phyloP scores from a whole-genome alignment of 805 yeast genomes.

The Starmerella stellata region DNA sequence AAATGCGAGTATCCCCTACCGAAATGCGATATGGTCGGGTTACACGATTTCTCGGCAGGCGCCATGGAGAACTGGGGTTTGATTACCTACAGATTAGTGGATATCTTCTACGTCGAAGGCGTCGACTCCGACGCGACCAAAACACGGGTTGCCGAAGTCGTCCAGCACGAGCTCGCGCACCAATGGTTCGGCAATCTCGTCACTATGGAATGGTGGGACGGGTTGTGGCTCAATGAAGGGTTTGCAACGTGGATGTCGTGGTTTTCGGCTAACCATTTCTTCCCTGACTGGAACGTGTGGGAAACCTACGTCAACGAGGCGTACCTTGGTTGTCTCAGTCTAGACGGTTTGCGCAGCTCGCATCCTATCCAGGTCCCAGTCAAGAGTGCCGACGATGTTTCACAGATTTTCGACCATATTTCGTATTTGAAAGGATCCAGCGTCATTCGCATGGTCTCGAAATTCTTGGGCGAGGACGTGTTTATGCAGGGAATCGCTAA shows the following conservation, averaged over 20 bases:
- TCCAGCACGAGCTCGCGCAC: constrained; percentile 74
- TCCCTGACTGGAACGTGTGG: constrained; percentile 71
- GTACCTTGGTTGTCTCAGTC: constrained; percentile 52
- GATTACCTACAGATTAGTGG: constrained; percentile 47
- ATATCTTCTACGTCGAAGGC: constrained; percentile 48
- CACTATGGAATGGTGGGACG: constrained; percentile 91
- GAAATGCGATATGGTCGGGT: constrained; percentile 61
- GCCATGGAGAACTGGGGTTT: constrained; percentile 91
- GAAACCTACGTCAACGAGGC: constrained; percentile 61
- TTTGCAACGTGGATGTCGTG: constrained; percentile 78
- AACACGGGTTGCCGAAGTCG: constrained; percentile 63
- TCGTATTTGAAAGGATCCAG: constrained; percentile 72
- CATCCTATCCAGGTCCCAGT: constrained; percentile 76
- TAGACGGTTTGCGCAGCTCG: constrained; percentile 54
- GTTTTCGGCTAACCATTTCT: constrained; percentile 46
- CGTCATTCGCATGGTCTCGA: constrained; percentile 56
- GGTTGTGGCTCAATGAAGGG: constrained; percentile 76
- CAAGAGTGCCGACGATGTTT: constrained; percentile 58
- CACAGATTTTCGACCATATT: constrained; percentile 66
- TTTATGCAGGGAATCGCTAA: constrained; percentile 57
- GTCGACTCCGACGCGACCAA: constrained; percentile 41
- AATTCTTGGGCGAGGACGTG: constrained; percentile 45
- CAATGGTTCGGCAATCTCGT: constrained; percentile 85
- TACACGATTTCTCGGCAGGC: constrained; percentile 63
- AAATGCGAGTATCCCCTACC: constrained; percentile 64